Conservation (phyloP, 169 alveolate species). For the Cryptosporidium sp. region DNA sequence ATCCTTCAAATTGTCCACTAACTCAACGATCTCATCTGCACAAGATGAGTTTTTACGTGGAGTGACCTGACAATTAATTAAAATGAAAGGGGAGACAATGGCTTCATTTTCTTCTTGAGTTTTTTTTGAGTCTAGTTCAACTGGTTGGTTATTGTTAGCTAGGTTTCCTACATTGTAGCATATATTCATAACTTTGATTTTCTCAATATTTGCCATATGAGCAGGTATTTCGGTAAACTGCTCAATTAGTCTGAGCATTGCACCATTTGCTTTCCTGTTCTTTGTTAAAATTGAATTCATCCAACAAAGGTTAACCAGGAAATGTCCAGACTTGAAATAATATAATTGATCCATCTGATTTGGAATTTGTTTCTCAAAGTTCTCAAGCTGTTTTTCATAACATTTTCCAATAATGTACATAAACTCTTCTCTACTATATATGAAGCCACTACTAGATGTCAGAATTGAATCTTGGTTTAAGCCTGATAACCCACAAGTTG, state of each 20-base stretch:
- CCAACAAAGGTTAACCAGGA: constrained; percentile 48
- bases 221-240: constrained; percentile 4
- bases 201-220: constrained; percentile 43
- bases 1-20: not conserved
- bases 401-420: not conserved
- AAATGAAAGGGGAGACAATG: constrained; percentile 12
- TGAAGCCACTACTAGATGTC: not conserved
- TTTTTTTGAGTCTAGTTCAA: not conserved
- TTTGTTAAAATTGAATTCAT: constrained; percentile 19
- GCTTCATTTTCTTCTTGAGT: not conserved
- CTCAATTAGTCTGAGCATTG: constrained; percentile 18
- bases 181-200: constrained; percentile 24
- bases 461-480: not conserved
- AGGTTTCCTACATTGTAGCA: constrained; percentile 36
- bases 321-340: constrained; percentile 61
- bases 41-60: not conserved
- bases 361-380: constrained; percentile 16
- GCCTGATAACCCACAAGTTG: not conserved
- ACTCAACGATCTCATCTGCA: constrained; percentile 9
- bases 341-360: constrained; percentile 11
- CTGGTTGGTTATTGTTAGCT: not conserved
- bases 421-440: constrained; percentile 15
- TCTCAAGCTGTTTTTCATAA: not conserved
- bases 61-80: constrained; percentile 14
- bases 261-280: not conserved